Base-by-base conservation (phyloP, 1,139 yeast species). In the Scheffersomyces segobiensis region DNA sequence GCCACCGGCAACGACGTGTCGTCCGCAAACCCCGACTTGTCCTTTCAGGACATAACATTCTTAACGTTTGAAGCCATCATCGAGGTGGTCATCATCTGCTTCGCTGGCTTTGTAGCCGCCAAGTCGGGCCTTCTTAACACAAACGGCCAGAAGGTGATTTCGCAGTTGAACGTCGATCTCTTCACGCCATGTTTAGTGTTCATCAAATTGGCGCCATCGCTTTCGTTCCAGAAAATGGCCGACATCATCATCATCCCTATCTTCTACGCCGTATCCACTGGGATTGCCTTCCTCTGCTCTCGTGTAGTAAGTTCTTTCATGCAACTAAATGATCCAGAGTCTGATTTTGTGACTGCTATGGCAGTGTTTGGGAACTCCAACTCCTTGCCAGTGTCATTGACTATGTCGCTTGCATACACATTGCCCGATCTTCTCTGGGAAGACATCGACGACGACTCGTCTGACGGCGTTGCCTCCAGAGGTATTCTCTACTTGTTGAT, bases 181-280 rank as follows among this genome's bases (percentile, higher is more conserved):
- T 89, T 91, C 75, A 91, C 96, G 21, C 96, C 97, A 5, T 90
- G 96, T 63, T 83, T 91, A 75, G 91, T 91, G 64, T 91, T 91
- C 71, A 81, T 88, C 62, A 91, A 91, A 71, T 81, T 91, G 65
- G 96, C 96, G 12, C 86, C 93, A 4, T 86, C 92, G 6, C 77
- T 91, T 55, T 85, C 91, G 39, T 74, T 89, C 55, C 78, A 83
- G 64, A 89, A 89, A 63, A 80, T 91, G 74, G 73, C 85, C 39
- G 96, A 90, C 68, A 82, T 91, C 57, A 81, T 89, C 52, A 76
- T 91, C 55, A 88, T 91, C 59, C 97, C 96, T 12, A 75, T 89
- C n/a, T 82, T 91, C 61, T 91, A 80, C 69, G 88, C 83, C 20
- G 63, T 89, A 53, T 82, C 90, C 24, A 88, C 95, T 1, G 80